Conservation (phyloP, 2,329 filamentous ascomycete genomes). For the Davidsoniella neocaledoniae region DNA sequence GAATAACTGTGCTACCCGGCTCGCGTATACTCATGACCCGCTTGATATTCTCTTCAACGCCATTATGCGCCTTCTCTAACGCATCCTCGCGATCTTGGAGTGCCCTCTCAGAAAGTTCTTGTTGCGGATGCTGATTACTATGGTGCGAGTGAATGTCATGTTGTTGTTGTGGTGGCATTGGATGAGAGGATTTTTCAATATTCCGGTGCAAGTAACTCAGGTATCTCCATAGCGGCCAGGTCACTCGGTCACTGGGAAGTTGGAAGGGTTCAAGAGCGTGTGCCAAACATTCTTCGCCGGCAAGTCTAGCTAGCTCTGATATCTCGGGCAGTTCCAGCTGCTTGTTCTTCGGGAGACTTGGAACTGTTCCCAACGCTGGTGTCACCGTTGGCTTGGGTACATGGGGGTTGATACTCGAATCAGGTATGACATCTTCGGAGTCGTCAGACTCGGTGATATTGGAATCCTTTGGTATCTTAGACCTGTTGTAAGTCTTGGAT, state of each 20-base stretch:
- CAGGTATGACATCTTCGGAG: no score
- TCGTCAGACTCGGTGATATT: no score
- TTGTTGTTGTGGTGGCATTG: neutral
- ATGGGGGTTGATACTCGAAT: neutral
- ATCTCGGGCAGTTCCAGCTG: neutral
- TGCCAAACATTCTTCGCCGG: neutral
- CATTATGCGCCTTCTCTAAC: slow-evolving; percentile 7
- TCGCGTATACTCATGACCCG: neutral
- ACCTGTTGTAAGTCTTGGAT: neutral
- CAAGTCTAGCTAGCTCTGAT: neutral
- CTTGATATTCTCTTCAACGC: neutral
- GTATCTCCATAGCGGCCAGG: slow-evolving; percentile 10
- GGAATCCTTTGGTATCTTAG: no score
- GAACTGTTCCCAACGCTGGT: no score
- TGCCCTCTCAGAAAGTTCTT: neutral
- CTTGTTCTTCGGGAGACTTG: neutral
- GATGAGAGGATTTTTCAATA: neutral
- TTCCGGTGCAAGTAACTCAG: slow-evolving; percentile 10
- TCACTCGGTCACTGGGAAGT: slow-evolving; percentile 1
- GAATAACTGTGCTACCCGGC: neutral
- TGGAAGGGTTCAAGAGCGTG: slow-evolving; percentile 2
- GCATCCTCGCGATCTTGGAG: neutral
- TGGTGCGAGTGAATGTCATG: neutral
- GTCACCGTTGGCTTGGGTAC: neutral
- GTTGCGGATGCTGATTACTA: no score